Evolutionary conservation across 148 eudicot species (phyloP), one percentile per base, ranked within the genome.

Genomic region (Cornus kousa): DNA sequence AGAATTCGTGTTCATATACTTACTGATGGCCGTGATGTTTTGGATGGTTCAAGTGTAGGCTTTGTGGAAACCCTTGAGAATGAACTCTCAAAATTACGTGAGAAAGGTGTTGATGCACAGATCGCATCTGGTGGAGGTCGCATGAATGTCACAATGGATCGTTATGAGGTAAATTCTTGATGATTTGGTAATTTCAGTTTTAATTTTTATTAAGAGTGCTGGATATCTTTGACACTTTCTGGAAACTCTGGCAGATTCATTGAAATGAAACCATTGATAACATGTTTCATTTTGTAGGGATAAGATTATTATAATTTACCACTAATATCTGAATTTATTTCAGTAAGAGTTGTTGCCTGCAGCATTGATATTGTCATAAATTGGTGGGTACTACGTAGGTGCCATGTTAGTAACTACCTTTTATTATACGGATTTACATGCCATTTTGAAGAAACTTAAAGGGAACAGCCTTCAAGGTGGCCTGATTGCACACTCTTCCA

Each of bases 91-190:
- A 71, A 88, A 43, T 80, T 96, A 48, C 91, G 98, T 35, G 88
- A 72, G 48, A 89, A 90, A 67, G 99, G 99, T 75, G 73, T 96
- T 80, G 99, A 96, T 89, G 98, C 98, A 7, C 84, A 86, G 79
- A 72, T 96, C 48, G 99, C 99, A 80, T 96, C 98, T 68, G 99
- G 99, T 83, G 99, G 98, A 80, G 98, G 99, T 57, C 93, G 97
- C 24, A 94, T 96, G 98, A 80, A 93, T 78, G 97, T 94, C 40
- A 92, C 97, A 14, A 87, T 96, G 99, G 99, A 96, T 79, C 97
- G 99, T 59, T 94, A 94, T 81, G 98, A 96, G 97, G 99, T 96
- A 78, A 71, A 77, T 74, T 31, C 55, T 77, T 78, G 22, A 35
- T 6, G 8, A 40, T 59, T n/a, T 53, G 17, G 24, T 73, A 33